Base-by-base conservation (phyloP, 768 basidiomycete species). In the Suillus cothurnatus region DNA sequence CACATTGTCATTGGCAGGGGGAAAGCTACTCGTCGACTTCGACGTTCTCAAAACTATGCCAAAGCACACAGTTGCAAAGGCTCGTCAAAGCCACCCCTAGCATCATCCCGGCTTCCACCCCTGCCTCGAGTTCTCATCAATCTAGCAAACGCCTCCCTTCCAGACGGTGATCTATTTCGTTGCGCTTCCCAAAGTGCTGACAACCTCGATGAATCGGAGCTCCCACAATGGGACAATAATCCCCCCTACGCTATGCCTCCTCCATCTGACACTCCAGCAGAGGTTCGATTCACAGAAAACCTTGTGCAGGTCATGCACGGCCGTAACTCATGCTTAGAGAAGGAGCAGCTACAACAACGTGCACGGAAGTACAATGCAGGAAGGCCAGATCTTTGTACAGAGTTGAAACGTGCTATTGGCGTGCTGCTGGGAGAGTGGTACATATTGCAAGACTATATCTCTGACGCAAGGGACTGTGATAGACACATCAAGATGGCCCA, bases 191-290 rank as follows among this genome's bases (percentile, higher is more conserved):
- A 61, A 23, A 61, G 63, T 23, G 41, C 60, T 26, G 43, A 64
- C 43, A 38, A 39, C 28, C 32, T 64, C 14, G 43, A 64, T 7
- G 47, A 64, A 61, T 64, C 45, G 19, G 32, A 61, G n/a, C 41
- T 61, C 14, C 12, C 15, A 1, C 45, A 61, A 50, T 64, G 47
- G 64, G 64, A 64, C 32, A 0, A 15, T 39, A n/a, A 45, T 59
- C 59, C 64, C 23, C 64, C 64, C 17, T 64, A 64, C 43, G n/a
- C n/a, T n/a, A n/a, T n/a, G n/a, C 21, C 59, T 47, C 64, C 64
- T n/a, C 21, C 19, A 38, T 58, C 43, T 32, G n/a, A 45, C 1
- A 45, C 45, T 11, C 45, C 45, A 45, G 45, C 45, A 45, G 45
- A 45, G n/a, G 45, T n/a, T 45, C 11, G 11, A 11, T 47, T 17